Evolutionary conservation across 352 stramenopile genomes (phyloP).

Genomic region (Elongisporangium prolatum): DNA sequence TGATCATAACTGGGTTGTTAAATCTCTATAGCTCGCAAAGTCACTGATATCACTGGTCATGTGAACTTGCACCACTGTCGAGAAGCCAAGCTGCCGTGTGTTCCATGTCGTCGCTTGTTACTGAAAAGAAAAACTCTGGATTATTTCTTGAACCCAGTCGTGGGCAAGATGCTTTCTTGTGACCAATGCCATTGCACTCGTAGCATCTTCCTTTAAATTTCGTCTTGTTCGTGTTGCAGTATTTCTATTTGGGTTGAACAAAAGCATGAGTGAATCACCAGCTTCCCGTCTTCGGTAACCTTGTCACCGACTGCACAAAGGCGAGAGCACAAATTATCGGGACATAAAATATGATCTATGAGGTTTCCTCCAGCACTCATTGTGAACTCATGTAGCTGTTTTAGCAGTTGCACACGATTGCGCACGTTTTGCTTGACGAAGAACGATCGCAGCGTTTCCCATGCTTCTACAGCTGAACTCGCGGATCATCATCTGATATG

Average conservation of each 20-base stretch:
- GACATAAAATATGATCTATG: conserved; percentile 16
- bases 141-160: background rate
- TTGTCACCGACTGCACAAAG: conserved; percentile 11
- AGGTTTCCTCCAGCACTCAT: conserved; percentile 5
- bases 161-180: conserved; percentile 2
- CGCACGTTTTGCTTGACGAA: conserved; percentile 14
- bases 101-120: background rate
- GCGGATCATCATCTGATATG: conserved; percentile 10
- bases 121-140: conserved; percentile 10
- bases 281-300: conserved; percentile 9
- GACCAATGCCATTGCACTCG: conserved; percentile 3
- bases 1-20: conserved; percentile 6
- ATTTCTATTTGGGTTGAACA: background rate
- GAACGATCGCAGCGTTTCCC: conserved; percentile 11
- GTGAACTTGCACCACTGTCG: conserved; percentile 19
- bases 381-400: conserved; percentile 10
- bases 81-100: conserved; percentile 4
- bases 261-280: conserved; percentile 12
- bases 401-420: conserved; percentile 5
- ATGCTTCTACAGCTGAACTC: conserved; percentile 6
- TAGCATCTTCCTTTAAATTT: conserved; percentile 2
- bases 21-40: conserved; percentile 7
- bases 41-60: conserved; percentile 12
- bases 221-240: background rate
- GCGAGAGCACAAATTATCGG: conserved; percentile 14